Conservation (phyloP, 495 filamentous ascomycete genomes). For the Amorphotheca resinae region DNA sequence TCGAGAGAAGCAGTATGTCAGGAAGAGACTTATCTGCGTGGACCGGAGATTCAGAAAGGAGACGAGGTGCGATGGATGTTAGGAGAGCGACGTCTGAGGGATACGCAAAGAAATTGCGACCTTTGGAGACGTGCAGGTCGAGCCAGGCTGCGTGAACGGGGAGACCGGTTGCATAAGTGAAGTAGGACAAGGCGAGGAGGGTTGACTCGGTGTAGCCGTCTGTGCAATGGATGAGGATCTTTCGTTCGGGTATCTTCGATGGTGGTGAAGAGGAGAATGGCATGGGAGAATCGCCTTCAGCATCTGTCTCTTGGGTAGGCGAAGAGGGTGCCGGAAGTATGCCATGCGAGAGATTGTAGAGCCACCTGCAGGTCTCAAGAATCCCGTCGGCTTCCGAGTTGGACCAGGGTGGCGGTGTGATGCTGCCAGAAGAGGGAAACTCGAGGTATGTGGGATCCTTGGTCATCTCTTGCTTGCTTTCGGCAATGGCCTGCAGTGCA, state of each 20-base stretch:
- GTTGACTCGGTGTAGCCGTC: constrained; percentile 96
- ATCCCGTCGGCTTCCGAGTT: constrained; percentile 71
- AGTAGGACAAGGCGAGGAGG: constrained; percentile 75
- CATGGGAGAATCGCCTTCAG: constrained; percentile 42
- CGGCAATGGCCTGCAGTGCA: constrained; percentile 33
- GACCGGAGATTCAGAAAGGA: constrained; percentile 41
- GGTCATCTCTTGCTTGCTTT: constrained; percentile 24
- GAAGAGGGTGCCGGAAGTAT: constrained; percentile 28
- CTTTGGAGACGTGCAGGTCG: constrained; percentile 62
- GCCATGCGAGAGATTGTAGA: constrained; percentile 63
- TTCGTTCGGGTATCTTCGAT: constrained; percentile 26
- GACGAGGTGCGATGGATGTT: constrained; percentile 55
- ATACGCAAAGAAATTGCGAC: constrained; percentile 93
- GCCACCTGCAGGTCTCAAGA: constrained; percentile 77
- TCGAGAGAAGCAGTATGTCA: constrained; percentile 33
- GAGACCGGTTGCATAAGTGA: constrained; percentile 74
- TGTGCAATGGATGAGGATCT: constrained; percentile 79
- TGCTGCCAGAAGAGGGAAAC: constrained; percentile 87
- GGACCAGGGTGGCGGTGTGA: constrained; percentile 68
- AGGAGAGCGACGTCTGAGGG: constrained; percentile 76
- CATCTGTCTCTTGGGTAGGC: constrained; percentile 29
- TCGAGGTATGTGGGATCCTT: constrained; percentile 44
- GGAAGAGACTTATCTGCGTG: constrained; percentile 25
- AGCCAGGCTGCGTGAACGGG: constrained; percentile 80
- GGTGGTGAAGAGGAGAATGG: constrained; percentile 4